Evolutionary conservation across 352 stramenopile species (phyloP).

Genomic region (Peronospora belbahrii): DNA sequence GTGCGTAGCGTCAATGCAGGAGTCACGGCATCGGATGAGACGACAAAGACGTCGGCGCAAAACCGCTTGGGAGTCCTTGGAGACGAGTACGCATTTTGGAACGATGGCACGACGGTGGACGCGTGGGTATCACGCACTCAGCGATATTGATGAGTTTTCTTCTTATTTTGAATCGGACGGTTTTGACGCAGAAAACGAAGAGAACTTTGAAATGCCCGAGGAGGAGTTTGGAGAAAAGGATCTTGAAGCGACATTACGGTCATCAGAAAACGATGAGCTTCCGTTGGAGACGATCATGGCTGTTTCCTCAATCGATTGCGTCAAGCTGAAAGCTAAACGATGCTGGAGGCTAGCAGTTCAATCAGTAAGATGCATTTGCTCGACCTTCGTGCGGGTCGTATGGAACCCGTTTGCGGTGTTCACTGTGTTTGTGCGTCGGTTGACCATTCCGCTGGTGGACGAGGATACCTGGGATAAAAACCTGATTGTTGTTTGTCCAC

Average conservation of each 20-base stretch:
- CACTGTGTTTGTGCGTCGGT: slow-evolving; percentile 55
- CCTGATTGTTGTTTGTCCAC: slow-evolving; percentile 55
- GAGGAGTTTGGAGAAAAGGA: slow-evolving; percentile 16
- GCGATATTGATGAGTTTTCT: slow-evolving; percentile 47
- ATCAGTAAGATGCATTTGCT: slow-evolving; percentile 19
- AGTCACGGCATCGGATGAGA: slow-evolving; percentile 28
- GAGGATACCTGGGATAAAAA: slow-evolving; percentile 79
- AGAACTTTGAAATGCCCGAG: slow-evolving; percentile 10
- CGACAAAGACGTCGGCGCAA: slow-evolving; percentile 33
- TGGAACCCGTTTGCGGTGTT: slow-evolving; percentile 66
- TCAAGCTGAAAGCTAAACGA: slow-evolving; percentile 16
- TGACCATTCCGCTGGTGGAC: slow-evolving; percentile 73
- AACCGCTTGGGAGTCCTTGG: slow-evolving; percentile 50
- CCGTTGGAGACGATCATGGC: slow-evolving; percentile 11
- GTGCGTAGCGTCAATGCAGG: slow-evolving; percentile 40
- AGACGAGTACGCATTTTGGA: slow-evolving; percentile 51
- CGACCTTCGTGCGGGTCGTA: slow-evolving; percentile 36
- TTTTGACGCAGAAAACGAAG: slow-evolving; percentile 11
- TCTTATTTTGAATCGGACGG: slow-evolving; percentile 12
- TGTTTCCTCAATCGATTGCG: slow-evolving; percentile 8
- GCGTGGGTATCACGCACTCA: slow-evolving; percentile 52
- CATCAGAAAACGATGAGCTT: slow-evolving; percentile 17
- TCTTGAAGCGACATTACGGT: slow-evolving; percentile 8
- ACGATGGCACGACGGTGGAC: slow-evolving; percentile 56
- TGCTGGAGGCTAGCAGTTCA: slow-evolving; percentile 15